Evolutionary conservation across 2,329 filamentous ascomycete species (phyloP).

Genomic region (Helminthosporium solani): DNA sequence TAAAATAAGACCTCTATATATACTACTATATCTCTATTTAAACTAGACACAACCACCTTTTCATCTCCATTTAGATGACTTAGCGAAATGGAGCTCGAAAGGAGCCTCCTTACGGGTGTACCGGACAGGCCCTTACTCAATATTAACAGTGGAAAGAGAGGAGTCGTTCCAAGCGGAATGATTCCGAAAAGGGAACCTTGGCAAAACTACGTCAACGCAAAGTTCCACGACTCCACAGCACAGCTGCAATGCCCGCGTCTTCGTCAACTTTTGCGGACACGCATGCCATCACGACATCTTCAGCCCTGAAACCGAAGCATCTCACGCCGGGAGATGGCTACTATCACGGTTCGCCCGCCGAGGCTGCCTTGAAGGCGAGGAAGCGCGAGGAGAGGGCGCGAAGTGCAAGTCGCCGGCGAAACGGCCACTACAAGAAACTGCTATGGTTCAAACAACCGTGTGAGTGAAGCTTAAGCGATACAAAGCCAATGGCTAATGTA

Average conservation of each 20-base stretch:
- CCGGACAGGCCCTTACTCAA: too few relatives aligned
- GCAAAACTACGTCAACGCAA: conserved; percentile 1
- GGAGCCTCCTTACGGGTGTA: too few relatives aligned
- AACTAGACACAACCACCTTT: too few relatives aligned
- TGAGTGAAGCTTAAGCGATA: conserved; percentile 46
- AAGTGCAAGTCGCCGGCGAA: conserved; percentile 67
- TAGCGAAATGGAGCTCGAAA: too few relatives aligned
- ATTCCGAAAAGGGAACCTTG: neutral
- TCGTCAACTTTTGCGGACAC: conserved; percentile 7
- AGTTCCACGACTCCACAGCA: neutral
- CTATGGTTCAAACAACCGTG: conserved; percentile 97
- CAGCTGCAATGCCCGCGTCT: conserved; percentile 15
- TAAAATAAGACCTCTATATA: too few relatives aligned
- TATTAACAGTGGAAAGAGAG: too few relatives aligned
- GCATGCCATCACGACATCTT: conserved; percentile 4
- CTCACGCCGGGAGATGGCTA: conserved; percentile 86
- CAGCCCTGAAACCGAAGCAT: conserved; percentile 43
- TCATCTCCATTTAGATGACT: too few relatives aligned
- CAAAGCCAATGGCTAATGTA: neutral
- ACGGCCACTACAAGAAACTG: conserved; percentile 87
- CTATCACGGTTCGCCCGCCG: conserved; percentile 59
- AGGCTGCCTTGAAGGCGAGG: conserved; percentile 21
- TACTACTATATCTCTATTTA: too few relatives aligned
- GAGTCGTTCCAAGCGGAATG: too few relatives aligned
- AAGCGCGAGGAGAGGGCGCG: conserved; percentile 57